Evolutionary conservation across 345 rosid genomes (phyloP).

Genomic region (Reutealis trisperma): DNA sequence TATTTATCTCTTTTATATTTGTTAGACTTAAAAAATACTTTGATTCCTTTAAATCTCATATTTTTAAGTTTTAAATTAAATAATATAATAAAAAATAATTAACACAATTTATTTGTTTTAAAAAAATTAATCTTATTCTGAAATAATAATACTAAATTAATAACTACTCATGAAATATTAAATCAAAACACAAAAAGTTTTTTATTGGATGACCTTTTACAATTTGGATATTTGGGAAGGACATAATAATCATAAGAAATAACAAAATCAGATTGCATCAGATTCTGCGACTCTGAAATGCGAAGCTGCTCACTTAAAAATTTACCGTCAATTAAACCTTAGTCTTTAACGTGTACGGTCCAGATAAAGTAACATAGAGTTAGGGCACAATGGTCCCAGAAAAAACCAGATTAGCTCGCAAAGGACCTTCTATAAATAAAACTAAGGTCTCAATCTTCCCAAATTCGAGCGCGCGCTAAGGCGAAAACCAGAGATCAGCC

Average conservation of each 20-base stretch:
- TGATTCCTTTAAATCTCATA: no score
- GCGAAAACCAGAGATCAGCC: neutral
- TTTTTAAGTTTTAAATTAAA: no score
- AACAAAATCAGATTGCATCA: neutral
- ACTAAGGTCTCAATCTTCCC: neutral
- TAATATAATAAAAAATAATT: no score
- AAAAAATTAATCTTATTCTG: no score
- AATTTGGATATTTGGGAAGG: neutral
- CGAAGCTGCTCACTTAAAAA: neutral
- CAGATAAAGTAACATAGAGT: neutral
- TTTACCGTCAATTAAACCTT: neutral
- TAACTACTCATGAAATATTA: no score
- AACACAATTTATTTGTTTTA: no score
- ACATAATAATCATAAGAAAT: neutral
- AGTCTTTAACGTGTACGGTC: neutral
- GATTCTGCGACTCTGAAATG: neutral
- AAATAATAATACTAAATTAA: no score
- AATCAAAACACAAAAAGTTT: no score
- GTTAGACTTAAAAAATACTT: no score
- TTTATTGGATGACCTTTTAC: no score
- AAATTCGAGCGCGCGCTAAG: neutral
- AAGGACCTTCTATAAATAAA: conserved; percentile 14
- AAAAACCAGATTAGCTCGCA: neutral
- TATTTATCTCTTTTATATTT: no score
- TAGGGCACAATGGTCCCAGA: conserved; percentile 3